These are phyloP conservation scores for Choiromyces venosus DNA, from an alignment of 495 filamentous ascomycete genomes.

Conservation along the genomic window DNA sequence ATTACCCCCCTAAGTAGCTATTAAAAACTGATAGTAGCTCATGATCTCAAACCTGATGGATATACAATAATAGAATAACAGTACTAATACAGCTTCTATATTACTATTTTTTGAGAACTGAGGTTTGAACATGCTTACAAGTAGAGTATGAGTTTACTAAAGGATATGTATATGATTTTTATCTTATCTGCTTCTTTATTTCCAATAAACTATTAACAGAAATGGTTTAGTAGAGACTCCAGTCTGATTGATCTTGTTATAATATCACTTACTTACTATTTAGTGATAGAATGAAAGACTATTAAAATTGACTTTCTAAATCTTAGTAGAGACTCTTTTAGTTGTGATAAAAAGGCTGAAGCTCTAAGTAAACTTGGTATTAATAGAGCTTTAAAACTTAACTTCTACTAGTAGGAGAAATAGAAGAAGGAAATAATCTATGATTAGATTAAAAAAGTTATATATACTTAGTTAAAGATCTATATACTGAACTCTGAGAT, in stretches of 20 bases:
- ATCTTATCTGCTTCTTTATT: too few relatives aligned
- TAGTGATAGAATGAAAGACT: too few relatives aligned
- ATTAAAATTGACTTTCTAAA: conserved; percentile 1
- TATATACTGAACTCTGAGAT: too few relatives aligned
- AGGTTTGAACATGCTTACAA: background rate
- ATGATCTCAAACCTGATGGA: background rate
- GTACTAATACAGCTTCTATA: conserved; percentile 6
- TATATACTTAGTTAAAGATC: too few relatives aligned
- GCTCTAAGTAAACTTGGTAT: too few relatives aligned
- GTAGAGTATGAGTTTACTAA: background rate
- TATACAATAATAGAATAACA: background rate
- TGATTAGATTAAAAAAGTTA: too few relatives aligned
- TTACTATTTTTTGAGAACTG: background rate
- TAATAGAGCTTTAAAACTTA: too few relatives aligned
- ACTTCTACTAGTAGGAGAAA: too few relatives aligned
- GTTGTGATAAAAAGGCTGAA: background rate
- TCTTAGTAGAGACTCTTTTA: background rate
- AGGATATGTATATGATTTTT: background rate
- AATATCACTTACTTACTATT: background rate
- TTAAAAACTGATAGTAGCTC: background rate
- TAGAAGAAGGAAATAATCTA: too few relatives aligned
- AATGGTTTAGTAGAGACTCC: background rate
- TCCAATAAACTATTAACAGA: conserved; percentile 1
- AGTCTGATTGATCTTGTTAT: conserved; percentile 11
- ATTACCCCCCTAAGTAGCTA: background rate